A percentile compares a stretch with the other conserved stretches of the same genome.
phyloP scores from a whole-genome alignment of 371 early-diverging fungal species.

The Rhizopus stolonifer region DNA sequence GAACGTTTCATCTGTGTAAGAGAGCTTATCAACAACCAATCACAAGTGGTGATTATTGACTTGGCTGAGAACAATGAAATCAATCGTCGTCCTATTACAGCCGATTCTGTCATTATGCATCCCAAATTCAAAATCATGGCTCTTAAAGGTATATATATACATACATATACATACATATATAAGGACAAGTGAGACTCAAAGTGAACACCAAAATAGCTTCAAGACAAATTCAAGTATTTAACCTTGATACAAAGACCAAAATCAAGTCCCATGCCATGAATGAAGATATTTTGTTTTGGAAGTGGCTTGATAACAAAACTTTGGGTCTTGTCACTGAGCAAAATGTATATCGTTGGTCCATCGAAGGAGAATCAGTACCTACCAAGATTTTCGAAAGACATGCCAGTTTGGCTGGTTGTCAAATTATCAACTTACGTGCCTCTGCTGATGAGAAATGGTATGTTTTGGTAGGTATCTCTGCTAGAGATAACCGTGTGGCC shows the following conservation, averaged over 20 bases:
- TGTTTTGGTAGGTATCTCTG: constrained; percentile 91
- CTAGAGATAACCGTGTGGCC: constrained; percentile 85
- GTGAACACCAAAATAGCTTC: constrained; percentile 59
- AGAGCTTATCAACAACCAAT: constrained; percentile 82
- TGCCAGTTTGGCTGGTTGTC: constrained; percentile 75
- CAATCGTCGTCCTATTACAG: constrained; percentile 91
- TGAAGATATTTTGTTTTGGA: constrained; percentile 97
- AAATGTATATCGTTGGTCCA: constrained; percentile 95
- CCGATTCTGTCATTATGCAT: constrained; percentile 98
- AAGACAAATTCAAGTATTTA: constrained; percentile 94
- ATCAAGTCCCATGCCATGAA: constrained; percentile 89
- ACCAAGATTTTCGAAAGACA: constrained; percentile 93
- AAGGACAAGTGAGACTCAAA: background rate
- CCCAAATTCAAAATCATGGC: constrained; percentile 92
- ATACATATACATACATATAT: too few species aligned
- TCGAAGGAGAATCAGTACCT: constrained; percentile 88
- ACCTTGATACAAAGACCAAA: constrained; percentile 92
- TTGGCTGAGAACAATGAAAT: constrained; percentile 80
- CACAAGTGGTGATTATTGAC: constrained; percentile 94
- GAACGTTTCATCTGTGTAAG: constrained; percentile 97
- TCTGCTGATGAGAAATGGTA: constrained; percentile 93
- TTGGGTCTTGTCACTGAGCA: constrained; percentile 90
- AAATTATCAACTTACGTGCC: constrained; percentile 94
- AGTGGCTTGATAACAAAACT: constrained; percentile 85
- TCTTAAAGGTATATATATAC: constrained; percentile 88